A percentile compares a stretch with the other conserved stretches of the same genome.
These are phyloP conservation scores for Akebia trifoliata DNA, from an alignment of 164 flowering plant species.

Conservation along the genomic window DNA sequence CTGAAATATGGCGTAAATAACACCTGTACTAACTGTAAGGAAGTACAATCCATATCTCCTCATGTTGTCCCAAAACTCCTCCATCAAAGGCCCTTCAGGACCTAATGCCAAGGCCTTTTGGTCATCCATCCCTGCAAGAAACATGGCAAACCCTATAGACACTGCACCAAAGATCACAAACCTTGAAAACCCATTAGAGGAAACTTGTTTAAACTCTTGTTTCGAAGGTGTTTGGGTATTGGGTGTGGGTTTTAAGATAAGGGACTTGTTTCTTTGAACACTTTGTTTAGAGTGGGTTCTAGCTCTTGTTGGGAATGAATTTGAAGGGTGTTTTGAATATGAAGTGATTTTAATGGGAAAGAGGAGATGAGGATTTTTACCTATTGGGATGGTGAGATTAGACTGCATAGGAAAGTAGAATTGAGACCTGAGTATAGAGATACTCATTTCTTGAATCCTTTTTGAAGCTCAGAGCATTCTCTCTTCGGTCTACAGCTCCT, in stretches of 20 bases:
- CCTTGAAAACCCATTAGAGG: conserved; percentile 27
- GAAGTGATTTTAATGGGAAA: conserved; percentile 17
- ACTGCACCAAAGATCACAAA: conserved; percentile 42
- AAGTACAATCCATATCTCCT: conserved; percentile 77
- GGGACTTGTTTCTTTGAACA: conserved; percentile 1
- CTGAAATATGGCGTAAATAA: conserved; percentile 50
- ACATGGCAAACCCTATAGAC: conserved; percentile 45
- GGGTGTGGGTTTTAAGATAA: not conserved
- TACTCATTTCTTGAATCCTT: conserved; percentile 25
- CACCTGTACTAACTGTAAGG: conserved; percentile 85
- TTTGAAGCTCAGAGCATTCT: not conserved
- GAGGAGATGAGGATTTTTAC: conserved; percentile 14
- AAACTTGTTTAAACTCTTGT: conserved; percentile 3
- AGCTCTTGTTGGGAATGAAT: conserved; percentile 8
- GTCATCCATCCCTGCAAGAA: conserved; percentile 45
- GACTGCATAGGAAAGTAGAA: conserved; percentile 22
- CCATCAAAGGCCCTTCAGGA: conserved; percentile 89
- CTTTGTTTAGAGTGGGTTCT: not conserved
- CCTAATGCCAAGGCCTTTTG: conserved; percentile 70
- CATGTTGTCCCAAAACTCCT: conserved; percentile 92
- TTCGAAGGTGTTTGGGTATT: conserved; percentile 1
- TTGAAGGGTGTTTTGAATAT: conserved; percentile 10
- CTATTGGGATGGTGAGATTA: conserved; percentile 13
- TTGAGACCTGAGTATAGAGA: conserved; percentile 20
- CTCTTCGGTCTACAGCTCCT: not conserved